A percentile compares a stretch with the other conserved stretches of the same genome.
Evolutionary conservation across 108 stramenopile genomes (phyloP).

Genomic region (Epithemia pelagica): DNA sequence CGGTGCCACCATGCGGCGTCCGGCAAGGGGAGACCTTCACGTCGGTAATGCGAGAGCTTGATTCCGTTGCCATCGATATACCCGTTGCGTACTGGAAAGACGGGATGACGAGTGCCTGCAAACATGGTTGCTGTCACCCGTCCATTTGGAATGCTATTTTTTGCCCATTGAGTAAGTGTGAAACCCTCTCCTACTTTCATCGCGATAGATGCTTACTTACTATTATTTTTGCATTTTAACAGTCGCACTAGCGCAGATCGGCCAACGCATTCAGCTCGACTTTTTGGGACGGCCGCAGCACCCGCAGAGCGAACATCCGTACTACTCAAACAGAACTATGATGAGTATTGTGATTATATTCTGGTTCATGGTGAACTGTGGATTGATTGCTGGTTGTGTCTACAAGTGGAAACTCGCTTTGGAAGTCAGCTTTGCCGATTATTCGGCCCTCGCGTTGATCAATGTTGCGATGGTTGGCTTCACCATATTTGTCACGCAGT

Average conservation of each 20-base stretch:
- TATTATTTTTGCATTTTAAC: conserved; percentile 1
- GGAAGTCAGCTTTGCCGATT: conserved; percentile 32
- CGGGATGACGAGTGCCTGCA: conserved; percentile 31
- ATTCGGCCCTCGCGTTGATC: conserved; percentile 31
- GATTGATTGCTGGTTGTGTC: conserved; percentile 36
- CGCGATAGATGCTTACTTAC: neutral
- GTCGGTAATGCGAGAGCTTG: conserved; percentile 54
- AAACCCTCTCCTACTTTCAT: conserved; percentile 1
- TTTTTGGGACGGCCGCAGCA: conserved; percentile 44
- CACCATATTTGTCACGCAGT: conserved; percentile 39
- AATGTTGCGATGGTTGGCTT: conserved; percentile 45
- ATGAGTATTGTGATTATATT: conserved; percentile 43
- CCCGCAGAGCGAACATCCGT: conserved; percentile 16
- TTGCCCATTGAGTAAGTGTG: conserved; percentile 58
- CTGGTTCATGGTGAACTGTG: conserved; percentile 57
- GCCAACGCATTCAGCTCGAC: conserved; percentile 60
- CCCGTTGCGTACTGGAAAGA: conserved; percentile 60
- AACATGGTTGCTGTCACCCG: conserved; percentile 54
- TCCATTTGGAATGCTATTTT: conserved; percentile 49
- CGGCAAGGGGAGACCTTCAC: conserved; percentile 61
- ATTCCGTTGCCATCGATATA: conserved; percentile 40
- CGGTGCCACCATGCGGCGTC: conserved; percentile 74
- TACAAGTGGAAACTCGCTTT: conserved; percentile 25
- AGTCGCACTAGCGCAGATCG: conserved; percentile 68
- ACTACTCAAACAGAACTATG: conserved; percentile 47